These are phyloP conservation scores for thale cress (Arabidopsis thaliana) DNA, from an alignment of 345 rosid genomes.

Conservation along the genomic window TAIR10.1 NC_003076.8:56001-56500, in stretches of 20 bases:
- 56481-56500: constrained; percentile 42
- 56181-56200: neutral
- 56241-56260: no score
- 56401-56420: constrained; percentile 45
- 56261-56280: no score
- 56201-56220: no score
- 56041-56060: no score
- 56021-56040: no score
- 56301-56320: no score
- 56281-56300: no score
- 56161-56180: constrained; percentile 31
- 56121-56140: constrained; percentile 46
- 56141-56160: constrained; percentile 67
- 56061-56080: no score
- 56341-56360: neutral
- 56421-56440: constrained; percentile 47
- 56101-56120: constrained; percentile 39
- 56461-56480: constrained; percentile 37
- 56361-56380: constrained; percentile 24
- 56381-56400: constrained; percentile 43
- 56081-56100: no score
- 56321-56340: neutral
- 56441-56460: constrained; percentile 34
- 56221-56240: no score
- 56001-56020: no score